These are phyloP conservation scores for Paramecium tetraurelia DNA, from an alignment of 73 alveolate species.

Conservation along the genomic window DNA sequence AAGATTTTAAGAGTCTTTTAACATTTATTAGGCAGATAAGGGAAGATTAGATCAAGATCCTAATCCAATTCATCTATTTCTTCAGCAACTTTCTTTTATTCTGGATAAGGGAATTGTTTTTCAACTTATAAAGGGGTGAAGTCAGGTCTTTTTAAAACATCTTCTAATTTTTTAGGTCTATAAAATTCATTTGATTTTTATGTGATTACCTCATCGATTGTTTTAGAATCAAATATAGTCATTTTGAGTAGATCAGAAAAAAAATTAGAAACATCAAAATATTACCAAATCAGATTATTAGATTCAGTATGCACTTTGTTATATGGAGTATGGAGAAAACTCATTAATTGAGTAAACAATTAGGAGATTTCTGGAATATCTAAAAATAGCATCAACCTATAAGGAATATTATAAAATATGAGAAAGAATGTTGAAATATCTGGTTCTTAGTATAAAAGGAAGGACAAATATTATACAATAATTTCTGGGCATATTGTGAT, in stretches of 20 bases:
- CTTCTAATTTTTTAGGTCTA: neutral
- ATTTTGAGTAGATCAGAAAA: neutral
- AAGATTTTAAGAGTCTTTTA: constrained; percentile 13
- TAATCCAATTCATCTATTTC: neutral
- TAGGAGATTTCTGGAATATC: constrained; percentile 39
- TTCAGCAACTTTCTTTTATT: constrained; percentile 22
- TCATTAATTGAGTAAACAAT: neutral
- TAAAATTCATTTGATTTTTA: constrained; percentile 9
- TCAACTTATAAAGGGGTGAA: constrained; percentile 14
- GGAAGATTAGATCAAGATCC: neutral
- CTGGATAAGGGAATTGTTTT: neutral
- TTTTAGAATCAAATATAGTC: constrained; percentile 3
- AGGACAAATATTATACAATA: neutral
- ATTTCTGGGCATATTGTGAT: constrained; percentile 38
- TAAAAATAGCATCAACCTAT: neutral
- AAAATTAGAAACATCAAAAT: neutral
- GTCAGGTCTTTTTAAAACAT: neutral
- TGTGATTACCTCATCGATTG: neutral
- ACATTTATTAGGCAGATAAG: neutral
- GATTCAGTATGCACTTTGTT: neutral
- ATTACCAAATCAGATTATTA: neutral
- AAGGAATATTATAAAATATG: constrained; percentile 1
- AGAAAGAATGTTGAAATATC: neutral
- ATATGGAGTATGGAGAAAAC: neutral
- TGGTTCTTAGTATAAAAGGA: constrained; percentile 15